Conservation (phyloP, 805 yeast genomes). For the Metschnikowia koreensis region DNA sequence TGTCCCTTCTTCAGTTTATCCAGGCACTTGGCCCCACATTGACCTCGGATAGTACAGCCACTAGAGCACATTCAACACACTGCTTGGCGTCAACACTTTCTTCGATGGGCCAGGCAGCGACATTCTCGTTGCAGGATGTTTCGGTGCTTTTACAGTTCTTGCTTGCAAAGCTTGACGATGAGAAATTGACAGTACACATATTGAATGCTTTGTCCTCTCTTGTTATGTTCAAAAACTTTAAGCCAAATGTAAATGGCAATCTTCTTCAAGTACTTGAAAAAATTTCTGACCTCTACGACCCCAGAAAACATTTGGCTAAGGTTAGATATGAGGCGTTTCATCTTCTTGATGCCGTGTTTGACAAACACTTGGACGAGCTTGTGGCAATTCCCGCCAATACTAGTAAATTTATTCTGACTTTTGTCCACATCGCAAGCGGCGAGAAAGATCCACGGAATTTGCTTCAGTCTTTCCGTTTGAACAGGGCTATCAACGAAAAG, state of each 20-base stretch:
- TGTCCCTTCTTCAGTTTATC: constrained; percentile 52
- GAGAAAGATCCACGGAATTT: constrained; percentile 95
- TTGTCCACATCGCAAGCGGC: constrained; percentile 69
- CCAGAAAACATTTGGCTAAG: constrained; percentile 58
- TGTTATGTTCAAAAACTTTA: constrained; percentile 50
- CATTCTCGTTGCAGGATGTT: constrained; percentile 45
- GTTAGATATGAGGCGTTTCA: constrained; percentile 60
- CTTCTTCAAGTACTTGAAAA: constrained; percentile 36
- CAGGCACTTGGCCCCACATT: constrained; percentile 58
- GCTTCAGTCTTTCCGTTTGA: constrained; percentile 62
- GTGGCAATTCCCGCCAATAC: constrained; percentile 21
- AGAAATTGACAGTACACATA: constrained; percentile 49
- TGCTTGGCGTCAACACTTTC: constrained; percentile 41
- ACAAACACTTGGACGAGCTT: constrained; percentile 24
- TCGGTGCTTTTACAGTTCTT: constrained; percentile 56
- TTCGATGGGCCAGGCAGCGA: constrained; percentile 22
- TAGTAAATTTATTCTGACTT: constrained; percentile 52
- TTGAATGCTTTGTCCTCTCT: constrained; percentile 54
- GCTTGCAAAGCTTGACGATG: constrained; percentile 66
- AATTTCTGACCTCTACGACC: constrained; percentile 39
- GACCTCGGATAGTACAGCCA: constrained; percentile 54
- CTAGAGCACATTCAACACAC: constrained; percentile 47
- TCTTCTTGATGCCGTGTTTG: constrained; percentile 40
- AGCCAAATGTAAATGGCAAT: constrained; percentile 27
- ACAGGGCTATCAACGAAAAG: constrained; percentile 42